These are phyloP conservation scores for Hymenoscyphus fructigenus DNA, from an alignment of 2,329 filamentous ascomycete genomes.

Conservation along the genomic window DNA sequence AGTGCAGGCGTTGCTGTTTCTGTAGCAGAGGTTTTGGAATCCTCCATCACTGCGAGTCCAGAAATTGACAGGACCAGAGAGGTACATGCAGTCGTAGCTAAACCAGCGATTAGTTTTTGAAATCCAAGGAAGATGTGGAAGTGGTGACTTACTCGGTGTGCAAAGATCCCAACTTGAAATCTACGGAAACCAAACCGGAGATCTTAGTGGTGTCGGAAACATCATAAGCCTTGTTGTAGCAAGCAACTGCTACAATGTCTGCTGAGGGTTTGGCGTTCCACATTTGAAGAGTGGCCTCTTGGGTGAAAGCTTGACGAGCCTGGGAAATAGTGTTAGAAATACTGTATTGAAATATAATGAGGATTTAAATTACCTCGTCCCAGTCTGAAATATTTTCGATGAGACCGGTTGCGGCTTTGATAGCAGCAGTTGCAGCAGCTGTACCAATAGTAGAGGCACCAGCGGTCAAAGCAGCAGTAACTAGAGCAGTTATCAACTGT, in stretches of 20 bases:
- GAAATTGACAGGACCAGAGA: not conserved
- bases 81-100: conserved; percentile 11
- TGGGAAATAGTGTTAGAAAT: not conserved
- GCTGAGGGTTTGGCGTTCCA: not conserved
- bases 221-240: conserved; percentile 5
- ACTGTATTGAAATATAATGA: not conserved
- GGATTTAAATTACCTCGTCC: not conserved
- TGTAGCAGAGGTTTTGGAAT: conserved; percentile 8
- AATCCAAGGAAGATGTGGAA: not conserved
- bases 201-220: not conserved
- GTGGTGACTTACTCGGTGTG: conserved; percentile 4
- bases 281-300: conserved; percentile 5
- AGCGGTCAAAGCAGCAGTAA: not conserved
- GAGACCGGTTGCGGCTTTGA: not conserved
- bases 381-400: not conserved
- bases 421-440: not conserved
- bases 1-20: not conserved
- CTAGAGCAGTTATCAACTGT: not conserved
- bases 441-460: not conserved
- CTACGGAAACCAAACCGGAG: not conserved
- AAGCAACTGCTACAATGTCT: not conserved
- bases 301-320: conserved; percentile 8
- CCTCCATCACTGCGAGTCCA: not conserved
- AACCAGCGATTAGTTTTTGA: not conserved
- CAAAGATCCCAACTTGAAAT: not conserved